Base-by-base conservation (phyloP, 176 grass and related monocot genomes). In the Musa troglodytarum region DNA sequence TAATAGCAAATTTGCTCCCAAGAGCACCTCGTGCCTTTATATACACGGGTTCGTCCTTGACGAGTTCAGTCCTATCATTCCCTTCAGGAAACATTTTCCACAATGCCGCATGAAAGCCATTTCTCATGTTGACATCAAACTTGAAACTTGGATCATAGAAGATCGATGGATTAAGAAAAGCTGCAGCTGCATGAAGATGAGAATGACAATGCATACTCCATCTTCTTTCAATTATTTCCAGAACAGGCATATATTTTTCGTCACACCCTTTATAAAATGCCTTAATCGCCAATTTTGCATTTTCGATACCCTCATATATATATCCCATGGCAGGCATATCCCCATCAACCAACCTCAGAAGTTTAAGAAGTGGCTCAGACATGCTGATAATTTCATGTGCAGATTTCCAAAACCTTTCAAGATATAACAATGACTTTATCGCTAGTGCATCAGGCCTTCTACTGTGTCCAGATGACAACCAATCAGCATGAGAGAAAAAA, bases 71-170 rank as follows among this genome's bases (percentile, higher is more conserved):
- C 19, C 26, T 79, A 19, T 79, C 77, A 58, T 79, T 79, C 63
- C 70, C 77, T 56, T 79, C 77, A 50, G 65, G 77, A 70, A 79
- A 79, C 77, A 79, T 79, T 70, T 70, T 79, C 77, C 77, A 79
- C 77, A 78, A 70, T 49, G 77, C 77, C 9, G 77, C 65, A 69
- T 79, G 77, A 56, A 79, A 79, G 15, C 77, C 65, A 70, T 79
- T 79, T 79, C 77, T 79, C 65, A 70, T 15, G 22, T 69, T 79
- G 1, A 15, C 65, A 21, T 79, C 77, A 3, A 79, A 70, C 65
- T 79, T 79, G 65, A 79, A 79, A 70, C 54, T 69, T 9, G 24
- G 65, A 57, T 69, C 58, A 56, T 79, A 79, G 11, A 79, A 79
- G 65, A 79, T 22, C 17, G 65, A 70, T 10, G 77, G 77, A 24